Evolutionary conservation across 805 yeast genomes (phyloP), one percentile per base, ranked within the genome.

Genomic region (Saccharomyces eubayanus): DNA sequence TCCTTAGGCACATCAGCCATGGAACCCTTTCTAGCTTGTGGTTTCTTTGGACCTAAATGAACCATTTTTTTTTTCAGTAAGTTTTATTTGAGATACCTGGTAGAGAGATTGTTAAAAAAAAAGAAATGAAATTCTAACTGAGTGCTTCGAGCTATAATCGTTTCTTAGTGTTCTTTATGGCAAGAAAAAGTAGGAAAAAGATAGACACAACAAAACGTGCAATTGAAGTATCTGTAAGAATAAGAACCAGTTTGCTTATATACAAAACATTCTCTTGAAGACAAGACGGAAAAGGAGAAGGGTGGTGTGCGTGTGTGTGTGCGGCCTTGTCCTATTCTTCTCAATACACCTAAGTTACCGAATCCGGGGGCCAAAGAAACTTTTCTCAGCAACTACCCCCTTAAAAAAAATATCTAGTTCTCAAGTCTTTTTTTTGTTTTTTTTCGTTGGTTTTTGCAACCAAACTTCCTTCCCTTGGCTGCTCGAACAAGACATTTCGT

Each of bases 1-100:
- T 75, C 80, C 56, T 76, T 79, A 50, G 92, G 86, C 53, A 88
- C 84, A 60, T 83, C 88, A 48, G 82, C 76, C 78, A 78, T 74
- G 29, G 84, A 77, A 48, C 84, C 85, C 74, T 77, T 86, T 75
- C 94, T 85, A 68, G 82, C 80, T 58, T 87, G 91, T 53, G 94
- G 94, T 62, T 80, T 80, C 69, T 85, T 84, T 57, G 95, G 92
- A 68, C 94, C 95, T 66, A 87, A 78, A 72, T 82, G 88, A 71
- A 87, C 95, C 95, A 87, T 87, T 62, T 55, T 36, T 36, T 36
- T 16, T 16, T 36, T 11, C 1, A 11, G 16, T 6, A 28, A 28
- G 30, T 16, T 3, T 16, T 36, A 36, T n/a, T 36, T 36, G 43
- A 36, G 43, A 16, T 16, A 12, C 16, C 10, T 36, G 43, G 43